phyloP scores from a whole-genome alignment of 176 grass and related monocot species.

The Eleusine coracana region DNA sequence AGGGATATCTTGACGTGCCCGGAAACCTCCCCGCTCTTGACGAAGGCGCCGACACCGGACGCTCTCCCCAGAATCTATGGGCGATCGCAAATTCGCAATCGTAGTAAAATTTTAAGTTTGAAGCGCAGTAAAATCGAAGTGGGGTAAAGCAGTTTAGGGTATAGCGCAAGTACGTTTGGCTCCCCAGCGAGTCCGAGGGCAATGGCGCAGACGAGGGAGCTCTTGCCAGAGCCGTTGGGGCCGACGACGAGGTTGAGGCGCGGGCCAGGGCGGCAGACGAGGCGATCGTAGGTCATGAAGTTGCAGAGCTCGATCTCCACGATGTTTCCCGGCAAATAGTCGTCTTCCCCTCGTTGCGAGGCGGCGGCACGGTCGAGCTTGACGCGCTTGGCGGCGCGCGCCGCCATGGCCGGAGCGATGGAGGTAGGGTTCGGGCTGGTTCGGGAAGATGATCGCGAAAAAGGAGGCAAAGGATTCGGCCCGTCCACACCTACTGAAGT shows the following conservation, averaged over 20 bases:
- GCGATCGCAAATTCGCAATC: not conserved
- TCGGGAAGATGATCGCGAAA: no score
- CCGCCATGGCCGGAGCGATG: constrained; percentile 38
- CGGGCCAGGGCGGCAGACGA: constrained; percentile 72
- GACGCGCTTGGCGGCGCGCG: constrained; percentile 58
- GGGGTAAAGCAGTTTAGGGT: not conserved
- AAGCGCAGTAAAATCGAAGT: not conserved
- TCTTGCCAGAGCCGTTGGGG: constrained; percentile 92
- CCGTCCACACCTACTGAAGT: no score
- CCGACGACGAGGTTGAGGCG: constrained; percentile 91
- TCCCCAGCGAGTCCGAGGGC: constrained; percentile 74
- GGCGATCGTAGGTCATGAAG: constrained; percentile 89
- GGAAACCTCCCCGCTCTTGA: constrained; percentile 77
- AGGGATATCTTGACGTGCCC: constrained; percentile 81
- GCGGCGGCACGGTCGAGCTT: constrained; percentile 30
- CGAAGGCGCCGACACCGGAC: constrained; percentile 69
- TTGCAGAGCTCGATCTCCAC: constrained; percentile 87
- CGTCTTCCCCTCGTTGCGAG: constrained; percentile 66
- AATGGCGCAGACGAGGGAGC: constrained; percentile 86
- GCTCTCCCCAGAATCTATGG: constrained; percentile 89
- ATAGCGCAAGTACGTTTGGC: constrained; percentile 37
- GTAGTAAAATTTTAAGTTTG: not conserved
- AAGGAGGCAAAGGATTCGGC: no score
- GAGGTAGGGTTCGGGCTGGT: constrained; percentile 35
- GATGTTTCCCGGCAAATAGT: constrained; percentile 89